Conservation (phyloP, 2,329 filamentous ascomycete species). For the Daldinia eschscholtzii region DNA sequence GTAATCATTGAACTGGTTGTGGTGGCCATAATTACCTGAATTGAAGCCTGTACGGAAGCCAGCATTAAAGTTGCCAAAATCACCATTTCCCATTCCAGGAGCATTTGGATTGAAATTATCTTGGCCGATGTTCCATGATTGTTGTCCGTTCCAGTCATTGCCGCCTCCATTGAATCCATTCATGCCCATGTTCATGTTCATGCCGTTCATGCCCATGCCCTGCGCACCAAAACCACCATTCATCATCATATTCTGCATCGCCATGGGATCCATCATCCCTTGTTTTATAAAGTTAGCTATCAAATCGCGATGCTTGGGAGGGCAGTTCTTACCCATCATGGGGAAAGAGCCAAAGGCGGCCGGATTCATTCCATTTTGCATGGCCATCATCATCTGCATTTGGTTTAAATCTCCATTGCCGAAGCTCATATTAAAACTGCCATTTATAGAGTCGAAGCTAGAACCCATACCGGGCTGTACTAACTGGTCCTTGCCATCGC, state of each 20-base stretch:
- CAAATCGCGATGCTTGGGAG: conserved; percentile 27
- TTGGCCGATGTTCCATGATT: conserved; percentile 86
- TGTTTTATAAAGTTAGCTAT: conserved; percentile 49
- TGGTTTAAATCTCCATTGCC: conserved; percentile 77
- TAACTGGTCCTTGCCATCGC: conserved; percentile 51
- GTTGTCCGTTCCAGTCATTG: conserved; percentile 84
- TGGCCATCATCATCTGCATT: conserved; percentile 85
- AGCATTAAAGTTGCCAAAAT: conserved; percentile 83
- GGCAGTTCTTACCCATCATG: conserved; percentile 80
- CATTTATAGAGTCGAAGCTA: conserved; percentile 58
- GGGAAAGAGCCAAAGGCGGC: conserved; percentile 70
- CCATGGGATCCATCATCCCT: conserved; percentile 90
- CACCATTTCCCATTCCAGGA: conserved; percentile 83
- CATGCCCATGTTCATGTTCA: conserved; percentile 86
- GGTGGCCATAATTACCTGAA: conserved; percentile 85
- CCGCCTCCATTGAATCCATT: conserved; percentile 75
- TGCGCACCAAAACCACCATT: conserved; percentile 79
- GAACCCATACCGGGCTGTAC: conserved; percentile 50
- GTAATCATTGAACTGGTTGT: conserved; percentile 84
- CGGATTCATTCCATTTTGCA: conserved; percentile 75
- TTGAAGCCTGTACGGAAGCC: conserved; percentile 81
- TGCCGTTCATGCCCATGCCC: conserved; percentile 79
- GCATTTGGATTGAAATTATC: conserved; percentile 92
- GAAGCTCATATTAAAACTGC: conserved; percentile 71
- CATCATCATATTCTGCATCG: conserved; percentile 83